Evolutionary conservation across 2,329 filamentous ascomycete species (phyloP), one percentile per base, ranked within the genome.

Genomic region (Drechslerella coelobrocha): DNA sequence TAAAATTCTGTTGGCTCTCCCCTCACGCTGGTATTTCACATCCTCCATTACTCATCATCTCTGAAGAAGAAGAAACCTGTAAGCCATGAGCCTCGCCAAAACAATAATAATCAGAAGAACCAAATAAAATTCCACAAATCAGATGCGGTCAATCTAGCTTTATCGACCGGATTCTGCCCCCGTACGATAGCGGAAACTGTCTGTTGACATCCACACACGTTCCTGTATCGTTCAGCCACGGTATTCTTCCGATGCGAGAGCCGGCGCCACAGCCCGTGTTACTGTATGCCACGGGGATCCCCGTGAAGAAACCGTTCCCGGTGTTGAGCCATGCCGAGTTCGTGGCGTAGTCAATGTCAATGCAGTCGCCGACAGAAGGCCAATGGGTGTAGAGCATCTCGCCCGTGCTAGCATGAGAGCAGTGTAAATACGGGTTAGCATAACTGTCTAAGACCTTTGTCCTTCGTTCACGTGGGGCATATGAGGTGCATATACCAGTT

Each of bases 341-440:
- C 7, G 66, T 71, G 24, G 8, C 23, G 48, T 63, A 71, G 59
- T 71, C 66, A 10, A 71, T 45, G 10, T 71, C 53, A 31, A 71
- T 60, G 53, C 66, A 63, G 41, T 71, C 66, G 0, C 52, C 48
- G 21, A 71, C 53, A 21, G 59, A 63, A 2, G 66, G 66, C 66
- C 66, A 63, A 29, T 71, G 66, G 7, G 66, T 71, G 29, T 59
- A 71, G 10, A 63, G 48, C 53, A 71, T 59, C 17, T 59, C 27
- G 5, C 66, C 66, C 7, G 66, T 63, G 17, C 66, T 71, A 31
- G 17, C n/a, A n/a, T n/a, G n/a, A n/a, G n/a, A n/a, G n/a, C n/a
- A 17, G 23, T 2, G 24, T 14, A 24, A 12, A 23, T 48, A 6
- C 17, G 43, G 27, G 24, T 47, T 12, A 21, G 26, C 12, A 24